Base-by-base conservation (phyloP, 495 filamentous ascomycete species). In the Podospora pseudopauciseta region DNA sequence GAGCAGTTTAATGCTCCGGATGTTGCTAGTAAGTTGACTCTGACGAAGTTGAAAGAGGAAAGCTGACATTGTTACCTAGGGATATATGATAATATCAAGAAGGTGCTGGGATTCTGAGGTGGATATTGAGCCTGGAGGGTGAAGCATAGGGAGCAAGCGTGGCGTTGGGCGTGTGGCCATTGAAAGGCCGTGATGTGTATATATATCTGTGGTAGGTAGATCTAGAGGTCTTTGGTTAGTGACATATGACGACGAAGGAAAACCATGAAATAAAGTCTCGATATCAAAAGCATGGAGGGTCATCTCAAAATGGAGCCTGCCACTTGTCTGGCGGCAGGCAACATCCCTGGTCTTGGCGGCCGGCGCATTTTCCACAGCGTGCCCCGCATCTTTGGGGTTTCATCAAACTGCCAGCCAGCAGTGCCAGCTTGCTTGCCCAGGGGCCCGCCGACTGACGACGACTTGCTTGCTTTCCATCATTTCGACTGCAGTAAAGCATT, bases 1-100 rank as follows among this genome's bases (percentile, higher is more conserved):
- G 95, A 99, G 81, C 85, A 86, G 76, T 93, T 97, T 72, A 92
- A 94, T 71, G 82, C 96, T 54, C 95, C 95, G 0, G 94, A 97
- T 80, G 90, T 97, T 71, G 86, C 92, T 3, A 88, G 94, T 97
- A 82, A 90, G 94, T 89, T 30, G 26, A 15, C 0, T 13, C 26
- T 7, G 20, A 4, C 5, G 65, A 57, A 23, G 16, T 19, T 23
- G 56, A 23, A 15, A 18, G 19, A 13, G 4, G 5, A 2, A 32
- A 64, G 65, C 71, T 82, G 76, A 78, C 71, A 15, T 28, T 39
- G 32, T 53, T 49, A 60, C 18, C 19, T 68, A 86, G 85, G 85
- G 73, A 76, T 86, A 73, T 87, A 86, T 64, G 84, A 86, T 72
- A 80, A 75, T 19, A 83, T 87, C 70, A 83, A 83, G 72, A 79